A percentile compares a stretch with the other conserved stretches of the same genome.
These are phyloP conservation scores for Phialophora macrospora DNA, from an alignment of 2,329 filamentous ascomycete species.

Conservation along the genomic window DNA sequence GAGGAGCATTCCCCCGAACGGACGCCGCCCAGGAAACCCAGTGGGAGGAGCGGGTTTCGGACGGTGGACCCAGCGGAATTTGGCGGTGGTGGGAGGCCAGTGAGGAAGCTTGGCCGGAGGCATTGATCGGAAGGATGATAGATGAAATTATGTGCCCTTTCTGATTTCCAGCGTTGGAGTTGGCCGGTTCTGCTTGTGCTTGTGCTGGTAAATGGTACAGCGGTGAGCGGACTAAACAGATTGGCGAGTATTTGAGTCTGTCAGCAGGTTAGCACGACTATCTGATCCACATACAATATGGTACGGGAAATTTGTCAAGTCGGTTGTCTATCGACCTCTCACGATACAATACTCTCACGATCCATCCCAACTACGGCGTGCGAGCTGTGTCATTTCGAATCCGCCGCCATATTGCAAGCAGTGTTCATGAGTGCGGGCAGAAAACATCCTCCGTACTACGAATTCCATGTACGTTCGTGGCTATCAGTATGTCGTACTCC, in stretches of 20 bases:
- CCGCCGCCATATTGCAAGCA: background rate
- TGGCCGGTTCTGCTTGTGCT: slow-evolving; percentile 4
- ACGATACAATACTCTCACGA: background rate
- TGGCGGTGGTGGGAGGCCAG: slow-evolving; percentile 36
- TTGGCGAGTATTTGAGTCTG: background rate
- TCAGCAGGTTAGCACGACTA: background rate
- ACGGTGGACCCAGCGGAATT: slow-evolving; percentile 40
- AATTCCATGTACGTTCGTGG: background rate
- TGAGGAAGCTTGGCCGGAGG: slow-evolving; percentile 31
- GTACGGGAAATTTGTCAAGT: background rate
- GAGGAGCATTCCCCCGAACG: slow-evolving; percentile 39
- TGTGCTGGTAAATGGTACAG: background rate
- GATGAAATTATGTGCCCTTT: background rate
- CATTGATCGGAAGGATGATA: slow-evolving; percentile 18
- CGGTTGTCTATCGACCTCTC: background rate
- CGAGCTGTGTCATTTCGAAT: background rate
- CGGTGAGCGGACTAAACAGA: background rate
- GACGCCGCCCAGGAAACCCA: slow-evolving; percentile 26
- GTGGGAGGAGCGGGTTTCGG: slow-evolving; percentile 35
- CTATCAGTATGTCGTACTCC: background rate
- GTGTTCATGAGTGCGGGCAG: background rate
- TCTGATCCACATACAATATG: background rate
- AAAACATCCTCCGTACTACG: background rate
- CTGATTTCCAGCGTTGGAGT: slow-evolving; percentile 19
- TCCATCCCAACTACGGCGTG: background rate